Percentiles rank a stretch among this genome's conserved stretches.
Evolutionary conservation across 2,329 filamentous ascomycete genomes (phyloP).

Genomic region (Kalmusia sp.): DNA sequence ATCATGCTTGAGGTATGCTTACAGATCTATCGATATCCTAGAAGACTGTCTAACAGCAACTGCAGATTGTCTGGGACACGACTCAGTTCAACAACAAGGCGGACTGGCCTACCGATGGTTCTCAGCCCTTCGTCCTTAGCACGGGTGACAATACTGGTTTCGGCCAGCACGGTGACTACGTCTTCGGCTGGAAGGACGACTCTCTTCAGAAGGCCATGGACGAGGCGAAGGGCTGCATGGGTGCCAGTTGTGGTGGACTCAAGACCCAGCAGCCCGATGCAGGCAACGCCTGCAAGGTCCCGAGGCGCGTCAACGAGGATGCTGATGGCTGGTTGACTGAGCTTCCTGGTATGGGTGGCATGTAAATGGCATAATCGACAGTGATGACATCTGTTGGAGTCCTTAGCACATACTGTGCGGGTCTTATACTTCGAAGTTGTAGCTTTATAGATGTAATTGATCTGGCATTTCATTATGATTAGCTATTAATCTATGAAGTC

Average conservation of each 20-base stretch:
- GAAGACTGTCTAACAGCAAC: background rate
- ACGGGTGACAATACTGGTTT: conserved; percentile 32
- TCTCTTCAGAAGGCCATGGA: conserved; percentile 41
- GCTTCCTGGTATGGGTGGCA: conserved; percentile 24
- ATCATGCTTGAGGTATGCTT: conserved; percentile 50
- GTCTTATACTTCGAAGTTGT: background rate
- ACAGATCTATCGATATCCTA: background rate
- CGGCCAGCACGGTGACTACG: conserved; percentile 34
- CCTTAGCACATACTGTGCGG: too few relatives aligned
- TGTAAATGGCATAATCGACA: conserved; percentile 2
- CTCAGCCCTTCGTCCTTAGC: conserved; percentile 35
- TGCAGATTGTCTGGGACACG: conserved; percentile 52
- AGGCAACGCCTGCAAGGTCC: conserved; percentile 31
- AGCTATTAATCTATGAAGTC: background rate
- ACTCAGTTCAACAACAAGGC: conserved; percentile 43
- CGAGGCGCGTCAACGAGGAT: conserved; percentile 32
- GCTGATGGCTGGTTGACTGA: conserved; percentile 28
- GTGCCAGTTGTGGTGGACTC: conserved; percentile 32
- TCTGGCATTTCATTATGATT: background rate
- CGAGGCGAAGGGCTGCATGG: conserved; percentile 35
- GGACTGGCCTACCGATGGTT: conserved; percentile 38
- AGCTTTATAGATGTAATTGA: background rate
- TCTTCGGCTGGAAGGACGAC: conserved; percentile 40
- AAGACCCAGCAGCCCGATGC: conserved; percentile 31
- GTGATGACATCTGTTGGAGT: background rate